Percentiles rank a stretch among this genome's conserved stretches.
Evolutionary conservation across 805 yeast genomes (phyloP).

Genomic region (Metschnikowia lunata): DNA sequence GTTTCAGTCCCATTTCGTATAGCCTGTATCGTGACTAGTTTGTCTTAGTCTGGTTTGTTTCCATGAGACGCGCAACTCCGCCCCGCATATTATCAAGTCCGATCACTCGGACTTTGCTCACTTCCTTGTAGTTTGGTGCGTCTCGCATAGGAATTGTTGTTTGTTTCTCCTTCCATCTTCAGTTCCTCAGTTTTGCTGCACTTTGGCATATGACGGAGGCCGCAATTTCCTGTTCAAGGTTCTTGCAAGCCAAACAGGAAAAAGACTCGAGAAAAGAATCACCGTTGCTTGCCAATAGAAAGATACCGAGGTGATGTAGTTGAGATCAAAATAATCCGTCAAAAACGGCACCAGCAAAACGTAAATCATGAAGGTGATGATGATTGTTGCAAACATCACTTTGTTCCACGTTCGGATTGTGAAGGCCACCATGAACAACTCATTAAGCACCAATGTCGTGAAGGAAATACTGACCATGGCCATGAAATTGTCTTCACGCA

Average conservation of each 20-base stretch:
- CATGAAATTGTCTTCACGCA: slow-evolving; percentile 49
- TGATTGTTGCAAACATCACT: slow-evolving; percentile 67
- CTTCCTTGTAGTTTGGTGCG: no score
- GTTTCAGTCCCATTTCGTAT: neutral
- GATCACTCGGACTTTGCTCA: slow-evolving; percentile 3
- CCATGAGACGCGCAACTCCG: slow-evolving; percentile 1
- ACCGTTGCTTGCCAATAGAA: slow-evolving; percentile 69
- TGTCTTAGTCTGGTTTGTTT: neutral
- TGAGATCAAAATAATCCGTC: slow-evolving; percentile 78
- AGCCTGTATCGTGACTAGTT: neutral
- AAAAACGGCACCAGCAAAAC: slow-evolving; percentile 78
- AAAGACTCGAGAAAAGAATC: slow-evolving; percentile 62
- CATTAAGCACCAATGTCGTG: slow-evolving; percentile 75
- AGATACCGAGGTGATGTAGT: slow-evolving; percentile 50
- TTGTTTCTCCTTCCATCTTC: neutral
- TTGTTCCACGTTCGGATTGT: slow-evolving; percentile 91
- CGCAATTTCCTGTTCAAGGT: slow-evolving; percentile 68
- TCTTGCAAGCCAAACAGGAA: slow-evolving; percentile 89
- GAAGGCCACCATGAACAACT: slow-evolving; percentile 87
- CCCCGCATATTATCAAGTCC: neutral
- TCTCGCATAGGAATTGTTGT: neutral
- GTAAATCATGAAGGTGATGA: slow-evolving; percentile 64
- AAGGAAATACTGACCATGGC: slow-evolving; percentile 85
- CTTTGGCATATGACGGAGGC: slow-evolving; percentile 97
- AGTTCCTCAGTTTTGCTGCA: slow-evolving; percentile 60